Evolutionary conservation across 495 filamentous ascomycete species (phyloP).

Genomic region (Massariosphaeria phaeospora): DNA sequence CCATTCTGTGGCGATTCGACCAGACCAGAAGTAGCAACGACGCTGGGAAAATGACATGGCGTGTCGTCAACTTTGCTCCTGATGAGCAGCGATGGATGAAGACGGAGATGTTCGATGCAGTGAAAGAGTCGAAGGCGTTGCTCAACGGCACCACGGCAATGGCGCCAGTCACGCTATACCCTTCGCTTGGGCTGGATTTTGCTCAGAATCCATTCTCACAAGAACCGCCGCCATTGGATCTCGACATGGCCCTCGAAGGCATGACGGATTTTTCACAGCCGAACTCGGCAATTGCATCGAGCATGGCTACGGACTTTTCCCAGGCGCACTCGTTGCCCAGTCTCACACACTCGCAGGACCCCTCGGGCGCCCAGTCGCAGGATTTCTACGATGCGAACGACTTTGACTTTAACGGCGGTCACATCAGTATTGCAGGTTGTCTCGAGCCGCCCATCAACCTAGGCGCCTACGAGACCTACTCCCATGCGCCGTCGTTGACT

Average conservation of each 20-base stretch:
- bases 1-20: slow-evolving; percentile 26
- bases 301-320: slow-evolving; percentile 21
- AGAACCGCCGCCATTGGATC: slow-evolving; percentile 21
- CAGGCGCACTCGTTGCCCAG: slow-evolving; percentile 14
- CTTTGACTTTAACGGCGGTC: slow-evolving; percentile 29
- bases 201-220: slow-evolving; percentile 1
- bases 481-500: not conserved
- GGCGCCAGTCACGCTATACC: slow-evolving; percentile 1
- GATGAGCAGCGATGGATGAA: slow-evolving; percentile 10
- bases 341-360: slow-evolving; percentile 18
- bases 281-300: slow-evolving; percentile 11
- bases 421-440: slow-evolving; percentile 16
- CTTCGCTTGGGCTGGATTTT: slow-evolving; percentile 10
- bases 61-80: slow-evolving; percentile 15
- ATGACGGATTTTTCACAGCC: slow-evolving; percentile 20
- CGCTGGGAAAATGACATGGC: slow-evolving; percentile 17
- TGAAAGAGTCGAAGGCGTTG: not conserved
- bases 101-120: not conserved
- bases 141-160: not conserved
- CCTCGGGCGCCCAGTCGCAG: slow-evolving; percentile 1
- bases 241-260: slow-evolving; percentile 19
- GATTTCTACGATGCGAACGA: slow-evolving; percentile 17
- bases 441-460: slow-evolving; percentile 28
- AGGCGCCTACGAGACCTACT: slow-evolving; percentile 4
- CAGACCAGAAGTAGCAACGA: slow-evolving; percentile 12